Evolutionary conservation across 495 filamentous ascomycete species (phyloP).

Genomic region (Tuber borchii): DNA sequence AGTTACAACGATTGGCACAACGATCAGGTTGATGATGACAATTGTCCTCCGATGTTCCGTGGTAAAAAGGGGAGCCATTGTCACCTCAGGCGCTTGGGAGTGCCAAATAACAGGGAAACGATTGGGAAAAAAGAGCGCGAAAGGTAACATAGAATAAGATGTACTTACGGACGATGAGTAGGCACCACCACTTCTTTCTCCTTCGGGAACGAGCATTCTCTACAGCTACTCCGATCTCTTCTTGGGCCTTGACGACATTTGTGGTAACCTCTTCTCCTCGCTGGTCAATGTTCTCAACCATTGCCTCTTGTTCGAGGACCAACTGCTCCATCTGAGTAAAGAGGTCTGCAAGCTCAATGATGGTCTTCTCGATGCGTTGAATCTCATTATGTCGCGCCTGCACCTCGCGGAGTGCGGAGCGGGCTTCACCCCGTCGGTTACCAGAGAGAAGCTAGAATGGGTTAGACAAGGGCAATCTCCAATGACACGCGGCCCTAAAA

Average conservation of each 20-base stretch:
- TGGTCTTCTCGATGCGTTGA: conserved; percentile 79
- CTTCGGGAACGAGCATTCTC: conserved; percentile 68
- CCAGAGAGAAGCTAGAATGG: conserved; percentile 51
- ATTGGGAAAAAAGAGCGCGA: conserved; percentile 4
- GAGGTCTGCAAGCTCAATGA: conserved; percentile 75
- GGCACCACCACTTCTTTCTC: conserved; percentile 97
- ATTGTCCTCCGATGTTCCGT: conserved; percentile 19
- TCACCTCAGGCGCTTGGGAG: conserved; percentile 17
- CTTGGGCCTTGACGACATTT: conserved; percentile 73
- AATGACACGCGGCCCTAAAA: background rate
- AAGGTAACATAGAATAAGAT: conserved; percentile 8
- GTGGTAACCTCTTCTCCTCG: conserved; percentile 70
- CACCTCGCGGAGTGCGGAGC: conserved; percentile 67
- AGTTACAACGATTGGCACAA: conserved; percentile 24
- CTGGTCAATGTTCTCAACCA: conserved; percentile 69
- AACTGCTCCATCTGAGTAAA: conserved; percentile 79
- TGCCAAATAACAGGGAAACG: conserved; percentile 25
- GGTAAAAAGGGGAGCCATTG: background rate
- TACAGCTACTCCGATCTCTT: conserved; percentile 69
- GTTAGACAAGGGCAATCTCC: conserved; percentile 17
- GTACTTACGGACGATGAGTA: conserved; percentile 70
- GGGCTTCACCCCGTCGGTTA: conserved; percentile 72
- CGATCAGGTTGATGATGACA: conserved; percentile 25
- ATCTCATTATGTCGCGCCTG: conserved; percentile 79
- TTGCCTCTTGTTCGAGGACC: conserved; percentile 72